phyloP scores from a whole-genome alignment of 2,329 filamentous ascomycete species.

The Hypomyces perniciosus region DNA sequence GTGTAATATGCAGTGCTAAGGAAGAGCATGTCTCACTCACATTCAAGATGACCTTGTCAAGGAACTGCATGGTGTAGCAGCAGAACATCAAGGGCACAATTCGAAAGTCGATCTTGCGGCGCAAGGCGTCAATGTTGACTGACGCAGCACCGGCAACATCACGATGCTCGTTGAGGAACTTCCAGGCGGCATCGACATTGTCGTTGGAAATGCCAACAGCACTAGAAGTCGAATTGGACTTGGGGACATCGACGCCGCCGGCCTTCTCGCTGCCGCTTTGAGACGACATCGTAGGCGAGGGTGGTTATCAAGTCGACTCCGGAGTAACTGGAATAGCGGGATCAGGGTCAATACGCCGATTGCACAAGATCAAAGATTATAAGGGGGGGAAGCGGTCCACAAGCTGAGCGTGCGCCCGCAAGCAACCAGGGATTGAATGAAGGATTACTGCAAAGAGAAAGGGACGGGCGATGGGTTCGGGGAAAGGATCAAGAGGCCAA shows the following conservation, averaged over 20 bases:
- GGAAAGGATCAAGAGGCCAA: no score
- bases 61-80: constrained; percentile 57
- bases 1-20: background rate
- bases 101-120: constrained; percentile 51
- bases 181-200: constrained; percentile 40
- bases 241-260: constrained; percentile 14
- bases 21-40: constrained; percentile 31
- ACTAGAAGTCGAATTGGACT: constrained; percentile 18
- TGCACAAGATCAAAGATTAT: background rate
- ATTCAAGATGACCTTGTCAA: constrained; percentile 60
- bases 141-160: constrained; percentile 27
- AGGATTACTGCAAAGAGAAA: background rate
- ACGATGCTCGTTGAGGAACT: constrained; percentile 37
- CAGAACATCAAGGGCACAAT: constrained; percentile 58
- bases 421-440: constrained; percentile 4
- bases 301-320: constrained; percentile 2
- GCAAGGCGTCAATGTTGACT: constrained; percentile 39
- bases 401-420: background rate
- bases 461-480: no score
- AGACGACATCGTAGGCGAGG: constrained; percentile 19
- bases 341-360: no score
- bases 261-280: constrained; percentile 19
- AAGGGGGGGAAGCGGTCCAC: constrained; percentile 1
- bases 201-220: constrained; percentile 13
- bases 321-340: background rate